Evolutionary conservation across 345 rosid genomes (phyloP).

Genomic region (Linum lewisii): DNA sequence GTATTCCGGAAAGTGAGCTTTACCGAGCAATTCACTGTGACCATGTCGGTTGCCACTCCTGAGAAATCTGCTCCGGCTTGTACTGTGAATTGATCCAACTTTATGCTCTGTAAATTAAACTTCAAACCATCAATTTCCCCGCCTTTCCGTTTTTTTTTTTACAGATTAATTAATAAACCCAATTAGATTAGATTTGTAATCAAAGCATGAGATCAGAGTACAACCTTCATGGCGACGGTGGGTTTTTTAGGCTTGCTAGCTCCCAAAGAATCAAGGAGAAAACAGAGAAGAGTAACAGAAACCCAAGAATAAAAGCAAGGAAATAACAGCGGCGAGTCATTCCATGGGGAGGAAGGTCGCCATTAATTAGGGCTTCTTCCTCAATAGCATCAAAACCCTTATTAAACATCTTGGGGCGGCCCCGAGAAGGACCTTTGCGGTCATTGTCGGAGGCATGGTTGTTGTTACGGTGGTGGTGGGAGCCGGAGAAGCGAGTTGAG

Average conservation of each 20-base stretch:
- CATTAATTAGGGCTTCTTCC: constrained; percentile 45
- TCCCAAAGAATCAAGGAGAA: constrained; percentile 59
- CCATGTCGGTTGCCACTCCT: constrained; percentile 60
- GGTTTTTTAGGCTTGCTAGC: constrained; percentile 62
- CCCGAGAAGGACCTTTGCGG: constrained; percentile 12
- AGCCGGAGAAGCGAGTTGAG: constrained; percentile 57
- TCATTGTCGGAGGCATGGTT: constrained; percentile 18
- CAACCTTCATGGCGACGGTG: constrained; percentile 49
- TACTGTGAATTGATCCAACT: constrained; percentile 40
- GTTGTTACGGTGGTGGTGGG: too few relatives aligned
- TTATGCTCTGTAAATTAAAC: constrained; percentile 30
- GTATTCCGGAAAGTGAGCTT: constrained; percentile 47
- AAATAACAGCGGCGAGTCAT: constrained; percentile 43
- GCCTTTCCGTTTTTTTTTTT: too few relatives aligned
- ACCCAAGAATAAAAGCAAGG: constrained; percentile 40
- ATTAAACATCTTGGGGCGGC: constrained; percentile 20
- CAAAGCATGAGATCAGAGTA: neutral
- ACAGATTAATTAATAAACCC: too few relatives aligned
- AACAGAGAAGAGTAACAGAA: constrained; percentile 37
- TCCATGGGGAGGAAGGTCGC: constrained; percentile 15
- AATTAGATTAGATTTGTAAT: too few relatives aligned
- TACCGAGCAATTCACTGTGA: constrained; percentile 50
- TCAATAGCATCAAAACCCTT: constrained; percentile 63
- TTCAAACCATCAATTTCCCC: neutral
- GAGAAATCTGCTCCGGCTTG: constrained; percentile 63